Percentiles rank a stretch among this genome's conserved stretches.
Evolutionary conservation across 2,329 filamentous ascomycete species (phyloP).

Genomic region (Zasmidium angulare): DNA sequence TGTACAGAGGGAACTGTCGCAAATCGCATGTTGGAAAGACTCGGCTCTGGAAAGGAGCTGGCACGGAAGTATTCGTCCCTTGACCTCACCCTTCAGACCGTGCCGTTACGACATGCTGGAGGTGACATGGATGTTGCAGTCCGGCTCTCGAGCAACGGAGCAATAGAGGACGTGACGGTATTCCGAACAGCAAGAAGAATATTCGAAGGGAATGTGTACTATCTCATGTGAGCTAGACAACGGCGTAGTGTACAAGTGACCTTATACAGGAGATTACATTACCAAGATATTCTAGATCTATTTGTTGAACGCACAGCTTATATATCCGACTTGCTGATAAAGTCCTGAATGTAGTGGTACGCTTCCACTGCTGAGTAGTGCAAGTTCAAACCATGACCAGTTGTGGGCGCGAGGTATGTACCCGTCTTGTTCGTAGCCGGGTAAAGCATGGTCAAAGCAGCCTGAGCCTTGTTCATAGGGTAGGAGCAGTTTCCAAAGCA

Average conservation of each 20-base stretch:
- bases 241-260: too few relatives aligned
- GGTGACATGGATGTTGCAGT: conserved; percentile 33
- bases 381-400: conserved; percentile 35
- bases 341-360: conserved; percentile 29
- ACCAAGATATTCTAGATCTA: conserved; percentile 10
- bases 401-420: conserved; percentile 25
- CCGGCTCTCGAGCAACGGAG: conserved; percentile 18
- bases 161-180: conserved; percentile 27
- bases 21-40: conserved; percentile 11
- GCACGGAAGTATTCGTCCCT: conserved; percentile 3
- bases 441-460: conserved; percentile 25
- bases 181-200: conserved; percentile 23
- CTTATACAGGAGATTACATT: background rate
- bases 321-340: conserved; percentile 18
- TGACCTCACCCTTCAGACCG: conserved; percentile 15
- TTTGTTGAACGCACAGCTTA: background rate
- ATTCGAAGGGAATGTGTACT: conserved; percentile 25
- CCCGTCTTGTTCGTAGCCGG: conserved; percentile 19
- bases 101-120: conserved; percentile 28
- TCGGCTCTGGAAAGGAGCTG: background rate
- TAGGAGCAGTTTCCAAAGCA: conserved; percentile 34
- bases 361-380: conserved; percentile 32
- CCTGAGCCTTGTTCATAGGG: conserved; percentile 25
- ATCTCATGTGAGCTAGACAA: conserved; percentile 7
- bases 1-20: conserved; percentile 33